These are phyloP conservation scores for Coemansia sp. DNA, from an alignment of 192 early-diverging fungal genomes.

Conservation along the genomic window DNA sequence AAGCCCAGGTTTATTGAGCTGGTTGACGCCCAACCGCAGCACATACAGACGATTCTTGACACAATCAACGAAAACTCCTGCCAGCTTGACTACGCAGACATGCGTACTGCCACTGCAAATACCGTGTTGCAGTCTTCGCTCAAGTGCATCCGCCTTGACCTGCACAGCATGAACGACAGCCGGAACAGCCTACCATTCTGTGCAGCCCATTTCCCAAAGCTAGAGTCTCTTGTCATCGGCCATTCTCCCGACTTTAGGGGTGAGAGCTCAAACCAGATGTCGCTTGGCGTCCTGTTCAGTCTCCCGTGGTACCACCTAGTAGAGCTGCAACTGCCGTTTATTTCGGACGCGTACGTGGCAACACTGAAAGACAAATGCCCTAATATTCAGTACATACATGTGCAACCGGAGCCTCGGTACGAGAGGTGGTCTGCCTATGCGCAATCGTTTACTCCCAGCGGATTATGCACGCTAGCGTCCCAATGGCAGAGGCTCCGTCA, in stretches of 20 bases:
- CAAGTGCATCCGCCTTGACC: slow-evolving; percentile 26
- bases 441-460: slow-evolving; percentile 36
- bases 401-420: slow-evolving; percentile 46
- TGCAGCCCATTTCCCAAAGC: slow-evolving; percentile 42
- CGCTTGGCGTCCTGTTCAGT: slow-evolving; percentile 45
- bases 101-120: slow-evolving; percentile 37
- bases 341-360: slow-evolving; percentile 30
- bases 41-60: slow-evolving; percentile 32
- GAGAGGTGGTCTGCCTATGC: slow-evolving; percentile 51
- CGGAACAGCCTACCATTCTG: slow-evolving; percentile 40
- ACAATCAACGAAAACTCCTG: slow-evolving; percentile 43
- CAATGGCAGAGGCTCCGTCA: no score
- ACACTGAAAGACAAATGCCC: slow-evolving; percentile 44
- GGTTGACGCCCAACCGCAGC: slow-evolving; percentile 30
- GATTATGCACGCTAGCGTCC: slow-evolving; percentile 28
- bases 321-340: slow-evolving; percentile 45
- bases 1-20: slow-evolving; percentile 28
- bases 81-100: slow-evolving; percentile 29
- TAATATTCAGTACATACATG: slow-evolving; percentile 30
- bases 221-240: slow-evolving; percentile 35
- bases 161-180: slow-evolving; percentile 42
- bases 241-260: slow-evolving; percentile 48
- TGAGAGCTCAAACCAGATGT: slow-evolving; percentile 24
- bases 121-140: slow-evolving; percentile 49
- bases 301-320: slow-evolving; percentile 37